phyloP scores from a whole-genome alignment of 2,329 filamentous ascomycete species.

The Beauveria sp. region DNA sequence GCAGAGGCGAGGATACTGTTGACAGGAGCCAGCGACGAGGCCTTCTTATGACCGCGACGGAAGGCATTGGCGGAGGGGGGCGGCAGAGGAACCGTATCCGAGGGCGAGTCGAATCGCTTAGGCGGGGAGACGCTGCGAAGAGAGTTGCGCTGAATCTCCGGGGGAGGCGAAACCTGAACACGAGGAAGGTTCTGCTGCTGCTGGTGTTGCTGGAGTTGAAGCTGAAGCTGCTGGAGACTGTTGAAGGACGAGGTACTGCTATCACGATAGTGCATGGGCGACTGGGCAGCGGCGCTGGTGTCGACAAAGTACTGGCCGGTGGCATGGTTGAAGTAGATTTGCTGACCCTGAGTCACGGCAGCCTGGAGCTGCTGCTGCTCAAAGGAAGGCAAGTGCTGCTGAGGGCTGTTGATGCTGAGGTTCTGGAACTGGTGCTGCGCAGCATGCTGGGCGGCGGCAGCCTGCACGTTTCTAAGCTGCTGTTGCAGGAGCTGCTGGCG shows the following conservation, averaged over 20 bases:
- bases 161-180: conserved; percentile 76
- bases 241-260: conserved; percentile 32
- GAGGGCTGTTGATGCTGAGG: conserved; percentile 56
- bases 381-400: conserved; percentile 25
- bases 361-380: conserved; percentile 30
- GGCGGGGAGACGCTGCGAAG: conserved; percentile 59
- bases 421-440: conserved; percentile 64
- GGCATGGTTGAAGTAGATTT: conserved; percentile 77
- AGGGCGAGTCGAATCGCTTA: conserved; percentile 61
- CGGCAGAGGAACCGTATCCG: conserved; percentile 63
- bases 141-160: conserved; percentile 44
- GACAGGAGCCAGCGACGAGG: conserved; percentile 62
- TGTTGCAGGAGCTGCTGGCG: conserved; percentile 94
- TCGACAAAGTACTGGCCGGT: conserved; percentile 83
- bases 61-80: conserved; percentile 87
- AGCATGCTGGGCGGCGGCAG: conserved; percentile 44
- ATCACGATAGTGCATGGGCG: conserved; percentile 34
- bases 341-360: conserved; percentile 49
- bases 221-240: conserved; percentile 20
- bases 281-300: conserved; percentile 43
- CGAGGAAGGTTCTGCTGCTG: conserved; percentile 51
- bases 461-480: conserved; percentile 78
- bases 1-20: conserved; percentile 41
- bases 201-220: conserved; percentile 17
- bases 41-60: conserved; percentile 90